Base-by-base conservation (phyloP, 768 basidiomycete genomes). In the Pilatotrama ljubarskyi region DNA sequence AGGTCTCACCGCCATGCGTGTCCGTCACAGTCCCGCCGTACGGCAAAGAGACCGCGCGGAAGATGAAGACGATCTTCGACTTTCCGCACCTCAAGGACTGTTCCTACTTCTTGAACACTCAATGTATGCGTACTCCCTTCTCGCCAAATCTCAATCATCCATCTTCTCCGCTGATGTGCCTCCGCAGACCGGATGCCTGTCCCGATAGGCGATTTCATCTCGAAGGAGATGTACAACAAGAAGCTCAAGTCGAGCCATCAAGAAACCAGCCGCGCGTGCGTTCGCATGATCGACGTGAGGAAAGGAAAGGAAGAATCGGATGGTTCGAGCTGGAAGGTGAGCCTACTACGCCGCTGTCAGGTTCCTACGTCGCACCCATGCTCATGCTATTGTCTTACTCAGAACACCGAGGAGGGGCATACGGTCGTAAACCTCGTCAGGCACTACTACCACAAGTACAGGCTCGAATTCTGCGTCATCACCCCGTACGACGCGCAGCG, bases 401-500 rank as follows among this genome's bases (percentile, higher is more conserved):
- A 83, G 82, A 83, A 83, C 57, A 20, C 22, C 0, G 68, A 67
- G 44, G 83, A 85, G 66, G 70, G 75, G 13, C 64, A 72, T 18
- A 72, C 71, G 0, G 70, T 82, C 26, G 74, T 78, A 2, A 66
- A 79, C 49, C 72, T 84, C 11, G 76, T 82, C 6, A 72, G 68
- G 22, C 66, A 70, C 15, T 82, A 81, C 64, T 81, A 79, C 61
- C 62, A 69, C 17, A 25, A 40, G n/a, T 22, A 26, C 17, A 26
- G 64, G 17, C 64, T 42, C 29, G 64, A 79, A 0, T 83, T 80
- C 51, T 78, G 78, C 47, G 66, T 84, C 53, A 81, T 84, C 46
- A 83, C 82, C 1, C 82, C 80, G 0, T 84, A 84, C 57, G 83
- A 84, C 61, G 78, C 78, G 0, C 83, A 84, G 67, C 66, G 83